Percentiles rank a stretch among this genome's conserved stretches.
phyloP scores from a whole-genome alignment of 352 stramenopile genomes.

The Peronospora belbahrii region DNA sequence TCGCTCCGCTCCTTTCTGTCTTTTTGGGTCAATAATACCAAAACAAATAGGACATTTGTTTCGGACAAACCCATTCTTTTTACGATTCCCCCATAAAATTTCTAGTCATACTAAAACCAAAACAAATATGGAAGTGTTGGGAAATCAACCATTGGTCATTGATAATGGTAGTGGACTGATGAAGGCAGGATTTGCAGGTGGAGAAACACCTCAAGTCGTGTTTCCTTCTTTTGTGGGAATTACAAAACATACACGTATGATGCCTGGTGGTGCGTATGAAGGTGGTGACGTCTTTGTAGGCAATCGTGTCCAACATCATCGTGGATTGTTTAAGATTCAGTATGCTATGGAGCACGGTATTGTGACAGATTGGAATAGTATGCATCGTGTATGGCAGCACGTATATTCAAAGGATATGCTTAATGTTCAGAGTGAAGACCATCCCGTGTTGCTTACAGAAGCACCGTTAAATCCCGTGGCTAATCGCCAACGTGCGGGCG shows the following conservation, averaged over 20 bases:
- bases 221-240: conserved; percentile 69
- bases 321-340: conserved; percentile 74
- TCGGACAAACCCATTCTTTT: too few relatives aligned
- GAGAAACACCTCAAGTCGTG: conserved; percentile 66
- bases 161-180: conserved; percentile 81
- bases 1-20: too few relatives aligned
- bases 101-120: too few relatives aligned
- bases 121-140: conserved; percentile 34
- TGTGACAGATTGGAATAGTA: conserved; percentile 76
- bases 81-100: too few relatives aligned
- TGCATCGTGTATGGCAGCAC: conserved; percentile 88
- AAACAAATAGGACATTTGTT: too few relatives aligned
- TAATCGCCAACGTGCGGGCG: conserved; percentile 69
- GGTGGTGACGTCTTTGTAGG: conserved; percentile 68
- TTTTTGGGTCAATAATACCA: too few relatives aligned
- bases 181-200: conserved; percentile 76
- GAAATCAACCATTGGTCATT: conserved; percentile 83
- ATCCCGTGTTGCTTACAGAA: conserved; percentile 80
- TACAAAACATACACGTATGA: conserved; percentile 78
- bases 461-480: conserved; percentile 65
- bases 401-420: conserved; percentile 87
- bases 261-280: conserved; percentile 77
- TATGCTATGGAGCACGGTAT: conserved; percentile 86
- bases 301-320: conserved; percentile 72
- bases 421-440: conserved; percentile 79